Base-by-base conservation (phyloP, 768 basidiomycete species). In the Strobilomyces echinocephalus region DNA sequence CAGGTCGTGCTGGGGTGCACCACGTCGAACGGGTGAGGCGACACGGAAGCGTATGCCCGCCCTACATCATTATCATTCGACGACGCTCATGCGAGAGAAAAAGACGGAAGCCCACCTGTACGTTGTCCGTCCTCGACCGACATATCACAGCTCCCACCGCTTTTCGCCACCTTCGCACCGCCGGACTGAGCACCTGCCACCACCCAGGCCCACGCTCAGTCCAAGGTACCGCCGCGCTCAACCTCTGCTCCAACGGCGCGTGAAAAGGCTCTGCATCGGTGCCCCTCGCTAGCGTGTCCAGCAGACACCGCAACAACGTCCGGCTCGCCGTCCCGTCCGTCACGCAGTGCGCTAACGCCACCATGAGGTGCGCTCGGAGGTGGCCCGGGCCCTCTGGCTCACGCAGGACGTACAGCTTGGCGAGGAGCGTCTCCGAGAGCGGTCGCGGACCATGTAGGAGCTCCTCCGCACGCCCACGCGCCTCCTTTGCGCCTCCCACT, bases 1-100 rank as follows among this genome's bases (percentile, higher is more conserved):
- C 62, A 20, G 77, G 73, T 24, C 60, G 59, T 6, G 80, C 73
- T 8, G 76, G 73, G 0, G 66, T 69, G 41, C 62, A 63, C 2
- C 60, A 56, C 0, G 78, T 78, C 6, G 62, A 50, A 28, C 58
- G 60, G 1, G 74, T 73, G 34, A 72, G 49, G 15, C 65, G 75
- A 43, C 77, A 70, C 2, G 82, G 81, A 9, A 84, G 69, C 0
- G 79, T 78, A 45, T 84, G 82, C 3, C 82, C 82, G 4, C 82
- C 83, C 82, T 84, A 60, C 8, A 44, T 18, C 18, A 28, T 15
- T 14, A 26, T 9, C 28, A 31, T 43, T 36, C 21, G 3, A n/a
- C 6, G 41, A 16, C 5, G 20, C 12, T 16, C 5, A 42, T 6
- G 7, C 10, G 12, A 31, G 46, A 35, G 24, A 26, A 15, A n/a